A percentile compares a stretch with the other conserved stretches of the same genome.
phyloP scores from a whole-genome alignment of 371 early-diverging fungal species.

The Smittium mucronatum region DNA sequence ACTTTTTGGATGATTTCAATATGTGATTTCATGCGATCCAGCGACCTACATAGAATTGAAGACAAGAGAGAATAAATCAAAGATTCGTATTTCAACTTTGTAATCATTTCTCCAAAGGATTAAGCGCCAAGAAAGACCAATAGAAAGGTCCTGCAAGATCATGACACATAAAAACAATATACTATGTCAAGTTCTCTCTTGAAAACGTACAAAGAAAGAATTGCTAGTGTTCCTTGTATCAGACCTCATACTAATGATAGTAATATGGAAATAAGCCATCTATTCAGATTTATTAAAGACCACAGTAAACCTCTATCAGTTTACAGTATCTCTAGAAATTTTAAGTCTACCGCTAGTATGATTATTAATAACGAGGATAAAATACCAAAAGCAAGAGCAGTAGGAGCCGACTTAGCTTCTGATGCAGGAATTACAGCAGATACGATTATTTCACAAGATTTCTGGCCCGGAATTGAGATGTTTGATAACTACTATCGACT shows the following conservation, averaged over 20 bases:
- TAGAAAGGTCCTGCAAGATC: constrained; percentile 4
- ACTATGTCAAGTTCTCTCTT: neutral
- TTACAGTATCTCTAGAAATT: neutral
- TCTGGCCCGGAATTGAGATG: neutral
- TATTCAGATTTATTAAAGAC: neutral
- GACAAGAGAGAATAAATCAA: neutral
- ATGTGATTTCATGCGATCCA: constrained; percentile 15
- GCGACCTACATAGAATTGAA: constrained; percentile 21
- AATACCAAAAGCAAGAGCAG: neutral
- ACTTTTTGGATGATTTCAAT: neutral
- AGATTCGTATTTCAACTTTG: neutral
- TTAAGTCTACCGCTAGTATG: neutral
- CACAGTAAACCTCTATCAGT: neutral
- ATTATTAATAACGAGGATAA: neutral
- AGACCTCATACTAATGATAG: neutral
- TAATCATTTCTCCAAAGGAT: neutral
- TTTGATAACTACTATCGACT: neutral
- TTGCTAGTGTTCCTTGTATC: neutral
- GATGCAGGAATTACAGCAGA: neutral
- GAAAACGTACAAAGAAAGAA: neutral
- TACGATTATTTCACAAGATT: neutral
- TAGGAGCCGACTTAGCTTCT: neutral
- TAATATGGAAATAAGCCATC: neutral
- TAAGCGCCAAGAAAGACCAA: constrained; percentile 3
- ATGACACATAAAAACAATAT: neutral